Base-by-base conservation (phyloP, 257 asterid species). In the Plectranthus barbatus region DNA sequence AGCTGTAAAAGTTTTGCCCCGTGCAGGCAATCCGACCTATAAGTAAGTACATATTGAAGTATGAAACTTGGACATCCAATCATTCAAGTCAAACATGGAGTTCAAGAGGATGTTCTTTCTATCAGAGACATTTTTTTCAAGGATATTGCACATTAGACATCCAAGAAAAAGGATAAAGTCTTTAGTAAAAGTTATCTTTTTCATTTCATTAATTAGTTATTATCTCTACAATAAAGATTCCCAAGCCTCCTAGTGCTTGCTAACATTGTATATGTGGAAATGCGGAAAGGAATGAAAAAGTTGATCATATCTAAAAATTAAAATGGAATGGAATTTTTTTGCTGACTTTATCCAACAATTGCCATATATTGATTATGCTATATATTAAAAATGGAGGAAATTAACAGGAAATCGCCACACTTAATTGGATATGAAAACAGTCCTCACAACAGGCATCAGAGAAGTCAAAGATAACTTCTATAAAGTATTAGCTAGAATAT, bases 21-120 rank as follows among this genome's bases (percentile, higher is more conserved):
- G 95, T 69, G 97, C 99, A 62, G 99, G 99, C 79, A 92, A 74
- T 51, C 99, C 99, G 75, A 92, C 99, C 99, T 92, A 79, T 64
- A 58, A 66, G 59, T 29, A 65, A 52, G 31, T 26, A 26, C 31
- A 74, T 64, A 19, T 11, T 48, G 51, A 47, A 52, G 36, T 66
- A 65, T 53, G 64, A 46, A 60, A 60, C 26, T 36, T 64, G 31
- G 54, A 33, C 34, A 62, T 7, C 19, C 13, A 62, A 14, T 62
- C 31, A 58, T 55, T 31, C 36, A 56, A 29, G 15, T 18, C 51
- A 70, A 24, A 48, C 40, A 21, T 4, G 34, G 39, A 9, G 47
- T 44, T 52, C 50, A 56, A 33, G 39, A 56, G 42, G 60, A 50
- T 40, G 46, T 42, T 68, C 56, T 33, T 26, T 39, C 60, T 15